These are phyloP conservation scores for Physcia stellaris DNA, from an alignment of 495 filamentous ascomycete species.

Conservation along the genomic window DNA sequence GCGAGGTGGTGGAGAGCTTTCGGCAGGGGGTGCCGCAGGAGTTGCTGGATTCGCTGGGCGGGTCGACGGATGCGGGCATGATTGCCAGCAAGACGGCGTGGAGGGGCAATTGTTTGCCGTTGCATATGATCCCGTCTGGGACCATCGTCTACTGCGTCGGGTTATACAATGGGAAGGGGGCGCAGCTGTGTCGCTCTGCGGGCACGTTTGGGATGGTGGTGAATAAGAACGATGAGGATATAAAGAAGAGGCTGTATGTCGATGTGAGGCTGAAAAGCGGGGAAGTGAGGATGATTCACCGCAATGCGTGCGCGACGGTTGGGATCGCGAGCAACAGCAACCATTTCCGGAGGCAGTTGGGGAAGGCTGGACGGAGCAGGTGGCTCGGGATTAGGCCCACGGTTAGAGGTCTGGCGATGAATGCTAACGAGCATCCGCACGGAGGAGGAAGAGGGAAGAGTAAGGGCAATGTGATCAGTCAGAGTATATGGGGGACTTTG, in stretches of 20 bases:
- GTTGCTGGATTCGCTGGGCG: slow-evolving; percentile 79
- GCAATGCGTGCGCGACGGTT: slow-evolving; percentile 85
- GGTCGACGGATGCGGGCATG: slow-evolving; percentile 82
- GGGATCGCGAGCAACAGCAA: slow-evolving; percentile 88
- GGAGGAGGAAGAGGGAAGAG: slow-evolving; percentile 98
- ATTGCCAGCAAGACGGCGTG: slow-evolving; percentile 85
- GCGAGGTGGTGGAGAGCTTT: slow-evolving; percentile 85
- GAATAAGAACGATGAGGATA: slow-evolving; percentile 46
- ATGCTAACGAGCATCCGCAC: slow-evolving; percentile 90
- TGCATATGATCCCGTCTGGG: slow-evolving; percentile 88
- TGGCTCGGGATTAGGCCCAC: slow-evolving; percentile 92
- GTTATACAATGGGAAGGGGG: slow-evolving; percentile 53
- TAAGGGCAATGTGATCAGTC: slow-evolving; percentile 90
- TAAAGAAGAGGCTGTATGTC: slow-evolving; percentile 35
- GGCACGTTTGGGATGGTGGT: slow-evolving; percentile 82
- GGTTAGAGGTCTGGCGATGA: slow-evolving; percentile 95
- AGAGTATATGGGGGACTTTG: slow-evolving; percentile 90
- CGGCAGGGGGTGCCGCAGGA: slow-evolving; percentile 74
- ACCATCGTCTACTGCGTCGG: slow-evolving; percentile 86
- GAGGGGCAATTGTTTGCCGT: slow-evolving; percentile 85
- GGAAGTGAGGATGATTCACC: slow-evolving; percentile 74
- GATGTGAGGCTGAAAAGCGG: slow-evolving; percentile 80
- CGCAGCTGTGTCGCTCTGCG: slow-evolving; percentile 84
- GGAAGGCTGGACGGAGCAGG: slow-evolving; percentile 83
- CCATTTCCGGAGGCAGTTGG: slow-evolving; percentile 76